A percentile compares a stretch with the other conserved stretches of the same genome.
phyloP scores from a whole-genome alignment of 495 filamentous ascomycete species.

The Trichoderma orchidacearum region DNA sequence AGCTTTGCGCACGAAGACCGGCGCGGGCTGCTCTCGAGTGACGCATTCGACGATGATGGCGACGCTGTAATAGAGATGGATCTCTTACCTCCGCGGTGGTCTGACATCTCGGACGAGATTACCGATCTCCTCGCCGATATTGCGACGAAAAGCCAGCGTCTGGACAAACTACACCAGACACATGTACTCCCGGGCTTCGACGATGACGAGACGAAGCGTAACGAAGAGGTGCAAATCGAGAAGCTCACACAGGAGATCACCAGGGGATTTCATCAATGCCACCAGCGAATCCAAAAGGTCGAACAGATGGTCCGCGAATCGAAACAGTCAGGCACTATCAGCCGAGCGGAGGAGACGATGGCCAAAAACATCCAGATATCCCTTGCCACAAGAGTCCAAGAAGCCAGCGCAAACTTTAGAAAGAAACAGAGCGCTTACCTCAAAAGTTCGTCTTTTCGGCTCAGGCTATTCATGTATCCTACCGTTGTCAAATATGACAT shows the following conservation, averaged over 20 bases:
- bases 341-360: slow-evolving; percentile 81
- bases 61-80: slow-evolving; percentile 99
- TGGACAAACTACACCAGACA: slow-evolving; percentile 92
- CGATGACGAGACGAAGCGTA: slow-evolving; percentile 72
- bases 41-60: slow-evolving; percentile 69
- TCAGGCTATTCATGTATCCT: too few species aligned
- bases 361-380: slow-evolving; percentile 89
- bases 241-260: slow-evolving; percentile 81
- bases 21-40: slow-evolving; percentile 70
- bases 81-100: slow-evolving; percentile 86
- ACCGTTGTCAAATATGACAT: neutral
- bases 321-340: slow-evolving; percentile 52
- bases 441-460: slow-evolving; percentile 55
- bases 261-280: slow-evolving; percentile 74
- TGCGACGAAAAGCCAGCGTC: slow-evolving; percentile 62
- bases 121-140: slow-evolving; percentile 70
- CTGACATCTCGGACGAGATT: slow-evolving; percentile 89
- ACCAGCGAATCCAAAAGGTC: slow-evolving; percentile 73
- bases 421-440: slow-evolving; percentile 96
- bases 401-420: slow-evolving; percentile 80
- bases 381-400: slow-evolving; percentile 76
- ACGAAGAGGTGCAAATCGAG: slow-evolving; percentile 84
- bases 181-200: slow-evolving; percentile 95
- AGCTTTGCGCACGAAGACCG: slow-evolving; percentile 48
- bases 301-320: slow-evolving; percentile 72